These are phyloP conservation scores for Leccinum subtestaceum DNA, from an alignment of 768 basidiomycete species.

Conservation along the genomic window DNA sequence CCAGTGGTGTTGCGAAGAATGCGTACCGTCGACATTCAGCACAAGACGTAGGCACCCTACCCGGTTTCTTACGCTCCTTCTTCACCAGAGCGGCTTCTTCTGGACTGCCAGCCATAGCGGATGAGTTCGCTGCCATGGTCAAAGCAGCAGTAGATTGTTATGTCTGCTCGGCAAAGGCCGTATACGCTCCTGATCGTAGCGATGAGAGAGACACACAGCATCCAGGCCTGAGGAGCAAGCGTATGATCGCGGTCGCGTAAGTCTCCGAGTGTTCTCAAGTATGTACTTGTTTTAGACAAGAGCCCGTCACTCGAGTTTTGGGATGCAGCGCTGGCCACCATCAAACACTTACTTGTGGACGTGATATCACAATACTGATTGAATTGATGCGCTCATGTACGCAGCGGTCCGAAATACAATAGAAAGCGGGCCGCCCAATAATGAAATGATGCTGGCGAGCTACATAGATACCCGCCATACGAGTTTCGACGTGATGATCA, in stretches of 20 bases:
- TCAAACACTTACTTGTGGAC: background rate
- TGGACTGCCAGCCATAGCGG: conserved; percentile 3
- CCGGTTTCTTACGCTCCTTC: conserved; percentile 45
- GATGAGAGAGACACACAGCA: background rate
- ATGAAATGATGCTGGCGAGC: background rate
- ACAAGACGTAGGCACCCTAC: conserved; percentile 44
- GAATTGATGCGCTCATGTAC: background rate
- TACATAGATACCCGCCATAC: background rate
- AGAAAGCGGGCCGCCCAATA: background rate
- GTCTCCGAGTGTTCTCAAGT: background rate
- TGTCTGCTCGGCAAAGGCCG: conserved; percentile 10
- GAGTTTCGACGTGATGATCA: background rate
- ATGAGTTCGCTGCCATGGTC: background rate
- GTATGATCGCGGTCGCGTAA: background rate
- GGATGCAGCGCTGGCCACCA: background rate
- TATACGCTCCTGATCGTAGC: background rate
- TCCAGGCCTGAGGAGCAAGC: background rate
- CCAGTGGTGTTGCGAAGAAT: background rate
- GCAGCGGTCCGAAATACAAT: background rate
- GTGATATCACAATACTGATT: background rate
- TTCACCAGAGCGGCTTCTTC: conserved; percentile 17
- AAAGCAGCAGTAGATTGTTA: background rate
- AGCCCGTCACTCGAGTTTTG: background rate
- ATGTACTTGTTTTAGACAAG: background rate
- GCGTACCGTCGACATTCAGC: conserved; percentile 40